A percentile compares a stretch with the other conserved stretches of the same genome.
phyloP scores from a whole-genome alignment of 129 eudicot species.

The Helichrysum umbraculigerum region DNA sequence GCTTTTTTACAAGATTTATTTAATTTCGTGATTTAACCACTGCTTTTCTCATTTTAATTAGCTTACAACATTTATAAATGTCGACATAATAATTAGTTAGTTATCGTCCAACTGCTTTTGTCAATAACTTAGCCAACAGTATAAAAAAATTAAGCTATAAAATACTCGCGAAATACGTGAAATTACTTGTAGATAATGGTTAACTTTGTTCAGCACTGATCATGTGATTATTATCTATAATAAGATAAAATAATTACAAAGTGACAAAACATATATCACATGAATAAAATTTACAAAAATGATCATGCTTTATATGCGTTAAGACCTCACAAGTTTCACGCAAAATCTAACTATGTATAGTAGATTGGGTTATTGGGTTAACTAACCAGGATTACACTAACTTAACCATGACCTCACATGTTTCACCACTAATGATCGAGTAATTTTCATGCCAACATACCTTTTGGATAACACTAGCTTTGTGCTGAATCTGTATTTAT shows the following conservation, averaged over 20 bases:
- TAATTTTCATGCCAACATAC: neutral
- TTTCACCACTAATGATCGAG: neutral
- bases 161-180: neutral
- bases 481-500: too few species aligned
- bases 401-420: neutral
- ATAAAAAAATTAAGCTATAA: neutral
- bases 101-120: too few species aligned
- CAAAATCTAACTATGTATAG: neutral
- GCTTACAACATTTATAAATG: neutral
- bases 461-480: neutral
- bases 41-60: neutral
- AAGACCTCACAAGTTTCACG: neutral
- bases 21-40: too few species aligned
- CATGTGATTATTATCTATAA: conserved; percentile 7
- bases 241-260: neutral
- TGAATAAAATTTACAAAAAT: neutral
- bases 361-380: neutral
- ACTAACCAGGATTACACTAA: neutral
- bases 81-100: too few species aligned
- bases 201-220: neutral
- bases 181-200: neutral
- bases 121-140: too few species aligned
- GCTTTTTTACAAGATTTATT: too few species aligned
- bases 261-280: neutral
- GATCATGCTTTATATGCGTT: conserved; percentile 3